These are phyloP conservation scores for Sugiyamaella xylanicola DNA, from an alignment of 1,139 yeast genomes.

Conservation along the genomic window DNA sequence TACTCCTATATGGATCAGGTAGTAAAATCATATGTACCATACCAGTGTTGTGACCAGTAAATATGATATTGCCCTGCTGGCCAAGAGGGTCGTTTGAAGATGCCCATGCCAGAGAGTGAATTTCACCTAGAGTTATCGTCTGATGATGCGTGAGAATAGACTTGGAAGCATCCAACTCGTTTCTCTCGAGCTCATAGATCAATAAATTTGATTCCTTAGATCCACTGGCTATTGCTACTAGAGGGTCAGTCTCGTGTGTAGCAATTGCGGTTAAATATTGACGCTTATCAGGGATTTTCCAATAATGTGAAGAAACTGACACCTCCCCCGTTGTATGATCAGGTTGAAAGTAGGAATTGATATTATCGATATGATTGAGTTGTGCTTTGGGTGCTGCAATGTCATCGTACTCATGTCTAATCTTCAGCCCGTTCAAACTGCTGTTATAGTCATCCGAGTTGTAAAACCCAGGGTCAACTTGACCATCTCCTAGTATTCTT, in stretches of 20 bases:
- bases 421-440: not conserved
- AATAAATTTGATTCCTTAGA: constrained; percentile 57
- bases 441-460: constrained; percentile 1
- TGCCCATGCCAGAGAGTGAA: constrained; percentile 68
- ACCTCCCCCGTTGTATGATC: not conserved
- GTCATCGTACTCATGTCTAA: not conserved
- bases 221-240: constrained; percentile 69
- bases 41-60: constrained; percentile 74
- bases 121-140: constrained; percentile 70
- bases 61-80: constrained; percentile 46
- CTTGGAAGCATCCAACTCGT: constrained; percentile 15
- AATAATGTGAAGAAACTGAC: constrained; percentile 45
- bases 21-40: constrained; percentile 65
- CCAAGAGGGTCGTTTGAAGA: constrained; percentile 43
- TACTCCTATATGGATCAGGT: constrained; percentile 55
- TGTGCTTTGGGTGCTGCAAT: not conserved
- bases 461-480: constrained; percentile 2
- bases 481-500: constrained; percentile 10
- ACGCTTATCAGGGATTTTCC: constrained; percentile 67
- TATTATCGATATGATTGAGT: not conserved
- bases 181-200: constrained; percentile 57
- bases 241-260: constrained; percentile 46
- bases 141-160: constrained; percentile 65
- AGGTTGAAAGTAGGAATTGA: not conserved
- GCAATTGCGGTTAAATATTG: constrained; percentile 62